phyloP scores from a whole-genome alignment of 2,329 filamentous ascomycete genomes.

The Camptophora hylomeconis region DNA sequence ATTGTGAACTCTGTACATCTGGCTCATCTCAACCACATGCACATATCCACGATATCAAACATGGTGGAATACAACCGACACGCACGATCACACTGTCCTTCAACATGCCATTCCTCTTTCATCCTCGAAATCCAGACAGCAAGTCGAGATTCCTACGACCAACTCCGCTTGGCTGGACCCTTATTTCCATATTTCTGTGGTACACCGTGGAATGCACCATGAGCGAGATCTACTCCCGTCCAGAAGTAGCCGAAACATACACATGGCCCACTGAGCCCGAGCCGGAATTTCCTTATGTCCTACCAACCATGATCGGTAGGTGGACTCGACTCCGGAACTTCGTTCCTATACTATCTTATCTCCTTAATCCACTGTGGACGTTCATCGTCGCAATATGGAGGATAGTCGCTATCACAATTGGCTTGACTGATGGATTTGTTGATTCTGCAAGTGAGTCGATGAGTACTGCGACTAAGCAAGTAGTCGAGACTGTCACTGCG shows the following conservation, averaged over 20 bases:
- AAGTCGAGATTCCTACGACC: constrained; percentile 20
- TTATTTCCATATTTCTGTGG: constrained; percentile 33
- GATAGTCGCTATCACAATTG: constrained; percentile 17
- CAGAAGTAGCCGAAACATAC: constrained; percentile 34
- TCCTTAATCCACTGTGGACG: constrained; percentile 4
- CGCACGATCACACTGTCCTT: constrained; percentile 1
- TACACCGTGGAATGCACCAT: constrained; percentile 35
- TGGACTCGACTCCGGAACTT: constrained; percentile 20
- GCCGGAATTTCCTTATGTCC: constrained; percentile 41
- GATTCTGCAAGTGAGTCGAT: constrained; percentile 57
- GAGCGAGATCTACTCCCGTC: constrained; percentile 40
- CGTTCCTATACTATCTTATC: constrained; percentile 3
- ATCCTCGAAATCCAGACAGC: constrained; percentile 19
- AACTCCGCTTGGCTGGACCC: constrained; percentile 27
- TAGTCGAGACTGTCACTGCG: too few species aligned
- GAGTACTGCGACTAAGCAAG: too few species aligned
- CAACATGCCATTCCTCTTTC: constrained; percentile 6
- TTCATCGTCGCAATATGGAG: constrained; percentile 10
- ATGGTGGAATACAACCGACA: constrained; percentile 1
- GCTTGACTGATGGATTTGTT: constrained; percentile 30
- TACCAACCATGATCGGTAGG: constrained; percentile 41
- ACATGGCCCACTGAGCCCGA: constrained; percentile 36
- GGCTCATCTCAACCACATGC: too few species aligned
- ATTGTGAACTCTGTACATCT: too few species aligned
- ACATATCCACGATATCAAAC: too few species aligned